phyloP scores from a whole-genome alignment of 306 rosid genomes.

The Fragaria vesca region DNA sequence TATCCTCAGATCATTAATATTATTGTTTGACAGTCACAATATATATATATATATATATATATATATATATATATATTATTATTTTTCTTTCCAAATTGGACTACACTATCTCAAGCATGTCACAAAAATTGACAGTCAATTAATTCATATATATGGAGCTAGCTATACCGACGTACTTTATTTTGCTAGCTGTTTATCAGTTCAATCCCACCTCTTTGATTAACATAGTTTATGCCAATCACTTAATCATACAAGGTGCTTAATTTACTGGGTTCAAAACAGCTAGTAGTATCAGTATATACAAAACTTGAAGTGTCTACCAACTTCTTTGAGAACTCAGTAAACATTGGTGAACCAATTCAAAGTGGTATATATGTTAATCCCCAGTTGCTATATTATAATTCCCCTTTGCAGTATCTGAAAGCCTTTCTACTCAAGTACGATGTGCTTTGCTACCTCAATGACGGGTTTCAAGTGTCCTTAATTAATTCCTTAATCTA shows the following conservation, averaged over 20 bases:
- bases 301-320: neutral
- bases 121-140: neutral
- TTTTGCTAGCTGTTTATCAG: neutral
- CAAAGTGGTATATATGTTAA: neutral
- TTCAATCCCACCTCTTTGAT: neutral
- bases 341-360: neutral
- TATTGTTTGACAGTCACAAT: no score
- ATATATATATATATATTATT: no score
- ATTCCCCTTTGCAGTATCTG: neutral
- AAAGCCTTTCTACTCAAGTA: neutral
- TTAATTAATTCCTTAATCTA: neutral
- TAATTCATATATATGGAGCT: neutral
- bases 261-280: neutral
- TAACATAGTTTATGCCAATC: neutral
- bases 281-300: neutral
- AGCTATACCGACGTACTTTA: neutral
- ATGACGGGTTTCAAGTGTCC: neutral
- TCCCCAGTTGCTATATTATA: neutral
- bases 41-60: no score
- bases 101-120: neutral
- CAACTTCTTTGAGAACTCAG: neutral
- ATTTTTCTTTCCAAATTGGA: neutral
- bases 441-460: neutral
- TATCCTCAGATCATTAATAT: no score
- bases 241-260: conserved; percentile 13